Evolutionary conservation across 768 basidiomycete species (phyloP), one percentile per base, ranked within the genome.

Genomic region (Panaeolus papilionaceus): DNA sequence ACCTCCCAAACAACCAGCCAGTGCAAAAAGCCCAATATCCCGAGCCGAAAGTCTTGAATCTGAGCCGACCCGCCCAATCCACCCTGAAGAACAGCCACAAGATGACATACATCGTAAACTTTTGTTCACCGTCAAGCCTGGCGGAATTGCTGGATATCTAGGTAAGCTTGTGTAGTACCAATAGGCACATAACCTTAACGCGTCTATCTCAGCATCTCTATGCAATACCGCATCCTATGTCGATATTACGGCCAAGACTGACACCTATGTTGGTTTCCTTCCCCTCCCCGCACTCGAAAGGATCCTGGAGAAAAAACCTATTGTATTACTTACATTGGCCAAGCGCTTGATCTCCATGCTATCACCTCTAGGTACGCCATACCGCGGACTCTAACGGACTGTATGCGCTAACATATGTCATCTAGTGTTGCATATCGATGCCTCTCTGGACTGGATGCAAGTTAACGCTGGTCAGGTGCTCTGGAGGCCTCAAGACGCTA

Each of bases 381-480:
- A 33, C 47, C 12, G 12, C 23, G 49, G n/a, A 33, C 14, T 37
- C 1, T 23, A 18, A 0, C 23, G 23, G 23, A 10, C 2, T 7
- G 20, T 6, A 51, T 1, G 14, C 8, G 23, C 47, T 51, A 23
- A 51, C 7, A 1, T 26, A 12, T 33, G 63, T 23, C 39, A 63
- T 45, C 39, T 47, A 96, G 97, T 99, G 7, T 82, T 98, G 16
- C 98, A 99, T 75, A 97, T 99, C 66, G 98, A 99, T 77, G 92
- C 95, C 0, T 94, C 96, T 0, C 83, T 99, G 69, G 98, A 99
- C 74, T 99, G 98, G 98, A 93, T 95, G 88, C 98, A 99, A 79
- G 94, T 96, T 7, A 91, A 91, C 70, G 95, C 96, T 0, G 95
- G 98, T 1, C 96, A 99, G 78, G 95, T 98, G 49, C 83, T 97